phyloP scores from a whole-genome alignment of 257 asterid species.

The Echites panduratus region DNA sequence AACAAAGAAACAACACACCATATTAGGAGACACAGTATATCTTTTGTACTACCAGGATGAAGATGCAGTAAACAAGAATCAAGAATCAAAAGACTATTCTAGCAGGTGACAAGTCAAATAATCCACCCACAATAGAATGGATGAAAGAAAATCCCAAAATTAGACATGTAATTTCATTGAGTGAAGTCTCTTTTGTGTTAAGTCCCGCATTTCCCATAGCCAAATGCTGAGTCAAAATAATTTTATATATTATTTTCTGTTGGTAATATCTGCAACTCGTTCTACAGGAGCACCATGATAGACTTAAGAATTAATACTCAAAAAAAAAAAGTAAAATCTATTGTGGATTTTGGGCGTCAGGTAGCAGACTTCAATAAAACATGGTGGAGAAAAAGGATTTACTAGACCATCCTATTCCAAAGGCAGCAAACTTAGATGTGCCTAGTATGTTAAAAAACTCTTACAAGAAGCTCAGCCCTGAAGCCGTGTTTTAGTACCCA shows the following conservation, averaged over 20 bases:
- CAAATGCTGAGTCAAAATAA: not conserved
- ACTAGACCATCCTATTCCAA: not conserved
- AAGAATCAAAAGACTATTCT: not conserved
- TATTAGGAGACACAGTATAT: slow-evolving; percentile 10
- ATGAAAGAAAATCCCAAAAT: not conserved
- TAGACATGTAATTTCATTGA: not conserved
- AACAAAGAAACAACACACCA: slow-evolving; percentile 16
- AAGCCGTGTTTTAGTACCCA: not conserved
- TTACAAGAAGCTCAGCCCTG: not conserved
- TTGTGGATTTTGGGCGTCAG: not conserved
- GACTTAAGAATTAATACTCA: not conserved
- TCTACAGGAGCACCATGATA: not conserved
- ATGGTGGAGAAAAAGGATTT: not conserved
- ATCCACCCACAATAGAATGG: not conserved
- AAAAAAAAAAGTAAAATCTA: not conserved
- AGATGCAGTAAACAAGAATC: not conserved
- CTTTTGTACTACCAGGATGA: not conserved
- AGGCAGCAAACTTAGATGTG: not conserved
- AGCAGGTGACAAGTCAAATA: not conserved
- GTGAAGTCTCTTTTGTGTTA: not conserved
- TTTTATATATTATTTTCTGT: not conserved
- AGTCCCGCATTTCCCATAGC: not conserved
- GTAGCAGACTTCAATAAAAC: not conserved
- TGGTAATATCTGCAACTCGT: not conserved
- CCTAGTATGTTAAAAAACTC: not conserved